Percentiles rank a stretch among this genome's conserved stretches.
Evolutionary conservation across 495 filamentous ascomycete genomes (phyloP).

Genomic region (Penicillium lividum): DNA sequence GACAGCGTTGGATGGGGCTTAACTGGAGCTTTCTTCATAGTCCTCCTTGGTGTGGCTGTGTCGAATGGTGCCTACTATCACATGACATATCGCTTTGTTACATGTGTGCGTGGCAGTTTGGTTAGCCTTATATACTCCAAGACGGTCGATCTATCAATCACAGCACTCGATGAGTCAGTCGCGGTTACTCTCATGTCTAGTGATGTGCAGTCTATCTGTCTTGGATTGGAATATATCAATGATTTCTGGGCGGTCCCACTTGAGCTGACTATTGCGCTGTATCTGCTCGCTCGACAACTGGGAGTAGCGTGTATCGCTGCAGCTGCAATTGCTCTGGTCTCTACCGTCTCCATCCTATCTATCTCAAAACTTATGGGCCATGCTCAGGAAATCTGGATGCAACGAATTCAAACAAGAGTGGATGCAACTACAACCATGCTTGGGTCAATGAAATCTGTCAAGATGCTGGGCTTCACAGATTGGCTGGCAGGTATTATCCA

Average conservation of each 20-base stretch:
- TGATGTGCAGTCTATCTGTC: conserved; percentile 8
- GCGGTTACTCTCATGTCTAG: conserved; percentile 11
- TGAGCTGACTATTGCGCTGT: conserved; percentile 1
- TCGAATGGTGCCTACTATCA: conserved; percentile 7
- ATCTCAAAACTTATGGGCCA: conserved; percentile 5
- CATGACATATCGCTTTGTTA: conserved; percentile 9
- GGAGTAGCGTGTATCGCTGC: background rate
- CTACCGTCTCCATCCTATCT: conserved; percentile 2
- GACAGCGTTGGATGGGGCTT: conserved; percentile 10
- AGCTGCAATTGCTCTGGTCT: background rate
- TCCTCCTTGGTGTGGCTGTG: conserved; percentile 1
- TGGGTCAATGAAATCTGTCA: conserved; percentile 54
- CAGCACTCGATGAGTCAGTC: conserved; percentile 8
- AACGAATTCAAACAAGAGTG: conserved; percentile 50
- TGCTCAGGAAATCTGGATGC: conserved; percentile 27
- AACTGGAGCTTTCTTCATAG: conserved; percentile 7
- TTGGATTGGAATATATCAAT: background rate
- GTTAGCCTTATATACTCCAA: conserved; percentile 8
- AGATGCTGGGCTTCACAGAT: conserved; percentile 54
- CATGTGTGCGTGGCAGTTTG: conserved; percentile 1
- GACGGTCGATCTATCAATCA: conserved; percentile 4
- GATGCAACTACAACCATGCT: conserved; percentile 48
- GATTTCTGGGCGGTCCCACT: conserved; percentile 5
- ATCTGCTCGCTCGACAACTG: conserved; percentile 5
- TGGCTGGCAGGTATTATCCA: conserved; percentile 27